Evolutionary conservation across 2,329 filamentous ascomycete species (phyloP), one percentile per base, ranked within the genome.

Genomic region (Clonostachys rhizophaga): DNA sequence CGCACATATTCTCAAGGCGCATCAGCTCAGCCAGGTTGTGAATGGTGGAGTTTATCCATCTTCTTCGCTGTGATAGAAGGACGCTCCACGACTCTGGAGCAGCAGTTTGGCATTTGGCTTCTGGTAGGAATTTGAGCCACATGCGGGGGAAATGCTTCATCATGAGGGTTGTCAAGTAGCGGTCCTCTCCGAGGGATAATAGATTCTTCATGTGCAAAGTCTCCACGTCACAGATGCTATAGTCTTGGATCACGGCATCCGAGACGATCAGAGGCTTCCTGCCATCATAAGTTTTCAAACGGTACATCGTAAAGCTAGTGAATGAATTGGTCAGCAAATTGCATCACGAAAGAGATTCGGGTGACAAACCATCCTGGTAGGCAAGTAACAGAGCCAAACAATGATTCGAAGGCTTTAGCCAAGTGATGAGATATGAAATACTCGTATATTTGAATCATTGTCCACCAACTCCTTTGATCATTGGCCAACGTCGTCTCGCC

Each of bases 401-500:
- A 81, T 50, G 91, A 96, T 66, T 99, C 94, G 63, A 99, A 99
- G 52, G 94, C 90, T 74, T 99, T 99, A 46, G 94, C 78, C 65
- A 99, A 74, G 69, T 99, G 88, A 76, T 99, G 94, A 33, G 94
- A 97, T 62, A 99, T 99, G 67, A 91, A 99, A 75, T 99, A 99
- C 68, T 99, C 94, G 71, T 99, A 99, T 54, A 99, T 94, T 67
- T 99, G 94, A 60, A 99, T 99, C 94, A 99, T 99, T 13, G 94
- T 99, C 89, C 90, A 96, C 91, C 91, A 97, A 59, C 86, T 91
- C 55, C 86, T 81, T 58, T 96, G 90, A 65, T 96, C 92, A 60
- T 99, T 99, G 64, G 96, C 89, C 59, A 99, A 75, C 66, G 86
- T 94, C 2, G 94, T 99, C 67, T 99, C 94, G 63, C 94, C 94